Evolutionary conservation across 208 protist species (phyloP).

Genomic region (Wallacemonas rigidus): DNA sequence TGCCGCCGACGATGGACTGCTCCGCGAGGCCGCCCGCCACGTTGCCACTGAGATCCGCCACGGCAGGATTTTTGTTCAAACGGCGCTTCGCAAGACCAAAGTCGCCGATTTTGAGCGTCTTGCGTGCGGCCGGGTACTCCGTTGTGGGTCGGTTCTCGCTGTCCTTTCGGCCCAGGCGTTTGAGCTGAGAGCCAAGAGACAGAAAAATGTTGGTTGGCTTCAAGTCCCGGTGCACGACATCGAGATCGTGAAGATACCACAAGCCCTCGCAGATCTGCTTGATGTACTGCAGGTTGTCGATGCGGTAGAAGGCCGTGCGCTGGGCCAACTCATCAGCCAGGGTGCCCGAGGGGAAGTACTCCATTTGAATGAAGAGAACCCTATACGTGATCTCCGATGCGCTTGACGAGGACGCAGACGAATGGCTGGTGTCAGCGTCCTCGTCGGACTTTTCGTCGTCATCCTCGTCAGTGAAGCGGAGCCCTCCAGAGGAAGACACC

Average conservation of each 20-base stretch:
- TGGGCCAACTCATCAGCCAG: constrained; percentile 63
- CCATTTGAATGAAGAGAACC: constrained; percentile 89
- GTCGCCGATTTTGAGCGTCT: constrained; percentile 83
- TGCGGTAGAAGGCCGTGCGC: constrained; percentile 51
- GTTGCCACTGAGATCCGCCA: constrained; percentile 34
- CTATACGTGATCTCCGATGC: constrained; percentile 30
- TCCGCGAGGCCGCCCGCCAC: constrained; percentile 42
- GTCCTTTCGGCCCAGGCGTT: neutral
- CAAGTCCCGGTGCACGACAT: constrained; percentile 81
- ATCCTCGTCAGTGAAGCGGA: constrained; percentile 7
- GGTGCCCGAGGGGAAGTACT: constrained; percentile 79
- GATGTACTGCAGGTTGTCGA: constrained; percentile 68
- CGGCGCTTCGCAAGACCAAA: constrained; percentile 80
- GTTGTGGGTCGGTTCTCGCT: neutral
- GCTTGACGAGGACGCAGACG: neutral
- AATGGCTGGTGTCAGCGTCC: constrained; percentile 4
- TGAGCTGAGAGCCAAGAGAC: constrained; percentile 23
- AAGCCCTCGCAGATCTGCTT: constrained; percentile 68
- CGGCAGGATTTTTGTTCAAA: neutral
- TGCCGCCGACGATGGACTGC: constrained; percentile 52
- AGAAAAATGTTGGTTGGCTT: constrained; percentile 91
- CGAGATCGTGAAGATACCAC: constrained; percentile 58
- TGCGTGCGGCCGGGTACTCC: neutral
- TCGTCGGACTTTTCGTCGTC: constrained; percentile 6
- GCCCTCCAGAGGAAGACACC: constrained; percentile 18